These are phyloP conservation scores for Penicillium expansum DNA, from an alignment of 2,329 filamentous ascomycete genomes.

Conservation along the genomic window DNA sequence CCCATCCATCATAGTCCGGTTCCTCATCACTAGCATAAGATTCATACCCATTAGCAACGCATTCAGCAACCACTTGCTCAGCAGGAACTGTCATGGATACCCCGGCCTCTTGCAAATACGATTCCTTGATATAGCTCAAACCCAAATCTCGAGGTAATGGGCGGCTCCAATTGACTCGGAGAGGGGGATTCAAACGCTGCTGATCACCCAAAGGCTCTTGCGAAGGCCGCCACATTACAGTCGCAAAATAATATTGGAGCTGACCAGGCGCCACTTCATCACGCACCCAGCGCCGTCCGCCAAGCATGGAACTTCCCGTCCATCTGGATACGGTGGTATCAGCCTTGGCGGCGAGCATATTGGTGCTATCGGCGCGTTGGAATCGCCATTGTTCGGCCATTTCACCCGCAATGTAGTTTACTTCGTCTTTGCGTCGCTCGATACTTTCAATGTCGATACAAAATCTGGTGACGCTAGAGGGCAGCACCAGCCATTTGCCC, in stretches of 20 bases:
- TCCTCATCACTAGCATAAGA: background rate
- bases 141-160: background rate
- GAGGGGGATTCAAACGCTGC: background rate
- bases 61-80: background rate
- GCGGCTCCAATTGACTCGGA: conserved; percentile 3
- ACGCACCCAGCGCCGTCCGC: conserved; percentile 38
- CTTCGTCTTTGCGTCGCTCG: conserved; percentile 45
- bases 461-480: conserved; percentile 40
- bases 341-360: conserved; percentile 32
- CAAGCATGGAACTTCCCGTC: conserved; percentile 48
- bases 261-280: conserved; percentile 43
- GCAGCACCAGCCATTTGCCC: conserved; percentile 35
- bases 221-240: conserved; percentile 37
- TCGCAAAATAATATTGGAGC: conserved; percentile 48
- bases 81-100: conserved; percentile 1
- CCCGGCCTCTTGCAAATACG: background rate
- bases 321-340: conserved; percentile 38
- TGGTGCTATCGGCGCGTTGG: conserved; percentile 32
- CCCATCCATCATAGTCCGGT: background rate
- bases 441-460: conserved; percentile 51
- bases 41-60: background rate
- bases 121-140: background rate
- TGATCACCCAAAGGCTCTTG: background rate
- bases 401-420: conserved; percentile 46
- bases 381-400: conserved; percentile 39